phyloP scores from a whole-genome alignment of 2,329 filamentous ascomycete genomes.

The Fonsecaea pedrosoi region DNA sequence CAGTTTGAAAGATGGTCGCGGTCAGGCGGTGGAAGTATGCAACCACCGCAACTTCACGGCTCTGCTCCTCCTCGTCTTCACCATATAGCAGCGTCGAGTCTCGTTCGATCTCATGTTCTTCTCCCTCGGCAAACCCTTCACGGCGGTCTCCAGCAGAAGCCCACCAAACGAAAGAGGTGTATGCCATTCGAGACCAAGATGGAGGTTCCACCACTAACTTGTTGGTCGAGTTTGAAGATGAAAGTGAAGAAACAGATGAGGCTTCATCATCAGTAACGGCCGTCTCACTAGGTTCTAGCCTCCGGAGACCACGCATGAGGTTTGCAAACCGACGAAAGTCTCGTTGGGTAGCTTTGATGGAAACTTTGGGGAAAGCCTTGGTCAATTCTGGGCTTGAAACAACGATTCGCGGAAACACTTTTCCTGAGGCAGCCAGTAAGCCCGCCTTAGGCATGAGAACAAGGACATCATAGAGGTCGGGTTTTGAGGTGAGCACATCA shows the following conservation, averaged over 20 bases:
- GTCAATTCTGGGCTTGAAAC: slow-evolving; percentile 48
- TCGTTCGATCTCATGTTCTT: slow-evolving; percentile 55
- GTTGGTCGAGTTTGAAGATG: slow-evolving; percentile 51
- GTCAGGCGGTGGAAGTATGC: slow-evolving; percentile 59
- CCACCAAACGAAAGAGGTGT: slow-evolving; percentile 71
- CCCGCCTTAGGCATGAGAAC: slow-evolving; percentile 75
- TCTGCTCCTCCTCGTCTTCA: slow-evolving; percentile 46
- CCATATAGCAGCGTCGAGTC: slow-evolving; percentile 51
- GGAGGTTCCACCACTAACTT: slow-evolving; percentile 60
- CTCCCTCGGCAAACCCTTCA: slow-evolving; percentile 61
- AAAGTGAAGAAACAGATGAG: slow-evolving; percentile 42
- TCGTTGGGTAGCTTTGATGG: slow-evolving; percentile 84
- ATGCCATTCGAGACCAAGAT: slow-evolving; percentile 67
- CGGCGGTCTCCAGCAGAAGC: slow-evolving; percentile 68
- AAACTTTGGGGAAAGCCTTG: slow-evolving; percentile 60
- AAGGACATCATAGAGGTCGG: slow-evolving; percentile 85
- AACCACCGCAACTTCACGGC: slow-evolving; percentile 56
- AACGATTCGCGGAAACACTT: slow-evolving; percentile 78
- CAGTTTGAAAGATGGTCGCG: slow-evolving; percentile 53
- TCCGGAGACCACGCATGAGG: slow-evolving; percentile 67
- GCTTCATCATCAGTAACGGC: slow-evolving; percentile 46
- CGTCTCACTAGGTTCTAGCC: slow-evolving; percentile 32
- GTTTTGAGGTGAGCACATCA: slow-evolving; percentile 86
- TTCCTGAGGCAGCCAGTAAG: slow-evolving; percentile 61
- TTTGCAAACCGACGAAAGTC: slow-evolving; percentile 81